These are phyloP conservation scores for Xanthoceras sorbifolium DNA, from an alignment of 345 rosid species.

Conservation along the genomic window DNA sequence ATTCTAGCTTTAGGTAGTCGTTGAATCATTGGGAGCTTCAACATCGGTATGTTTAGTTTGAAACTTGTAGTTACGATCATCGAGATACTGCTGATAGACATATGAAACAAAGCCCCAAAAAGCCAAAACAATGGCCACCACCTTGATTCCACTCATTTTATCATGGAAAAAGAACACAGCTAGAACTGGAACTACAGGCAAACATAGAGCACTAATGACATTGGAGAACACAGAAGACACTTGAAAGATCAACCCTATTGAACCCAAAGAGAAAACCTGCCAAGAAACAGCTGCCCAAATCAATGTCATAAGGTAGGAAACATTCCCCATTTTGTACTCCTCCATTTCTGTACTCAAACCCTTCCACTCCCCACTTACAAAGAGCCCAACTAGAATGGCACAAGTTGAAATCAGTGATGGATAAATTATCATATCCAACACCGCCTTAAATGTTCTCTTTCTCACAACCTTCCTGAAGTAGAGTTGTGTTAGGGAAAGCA, in stretches of 20 bases:
- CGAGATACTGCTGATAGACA: conserved; percentile 43
- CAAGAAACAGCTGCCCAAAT: conserved; percentile 38
- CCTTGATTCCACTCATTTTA: conserved; percentile 41
- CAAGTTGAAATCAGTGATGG: conserved; percentile 27
- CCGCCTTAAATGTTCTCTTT: conserved; percentile 23
- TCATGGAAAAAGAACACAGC: conserved; percentile 49
- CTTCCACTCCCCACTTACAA: conserved; percentile 49
- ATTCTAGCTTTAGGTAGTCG: no score
- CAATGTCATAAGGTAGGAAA: conserved; percentile 38
- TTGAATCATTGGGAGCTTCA: background rate
- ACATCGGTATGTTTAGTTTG: background rate
- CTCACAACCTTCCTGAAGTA: conserved; percentile 25
- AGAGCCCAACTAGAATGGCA: conserved; percentile 32
- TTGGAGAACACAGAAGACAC: conserved; percentile 48
- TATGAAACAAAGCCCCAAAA: conserved; percentile 53
- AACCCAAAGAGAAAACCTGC: conserved; percentile 40
- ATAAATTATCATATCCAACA: conserved; percentile 42
- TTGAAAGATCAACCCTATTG: conserved; percentile 41
- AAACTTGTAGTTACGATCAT: conserved; percentile 20
- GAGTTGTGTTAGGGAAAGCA: conserved; percentile 28
- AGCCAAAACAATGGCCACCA: conserved; percentile 40
- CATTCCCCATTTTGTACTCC: conserved; percentile 36
- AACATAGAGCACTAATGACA: conserved; percentile 31
- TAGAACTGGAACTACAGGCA: conserved; percentile 44
- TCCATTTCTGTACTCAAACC: conserved; percentile 32